Base-by-base conservation (phyloP, 805 yeast species). In the Ogataea haglerorum region DNA sequence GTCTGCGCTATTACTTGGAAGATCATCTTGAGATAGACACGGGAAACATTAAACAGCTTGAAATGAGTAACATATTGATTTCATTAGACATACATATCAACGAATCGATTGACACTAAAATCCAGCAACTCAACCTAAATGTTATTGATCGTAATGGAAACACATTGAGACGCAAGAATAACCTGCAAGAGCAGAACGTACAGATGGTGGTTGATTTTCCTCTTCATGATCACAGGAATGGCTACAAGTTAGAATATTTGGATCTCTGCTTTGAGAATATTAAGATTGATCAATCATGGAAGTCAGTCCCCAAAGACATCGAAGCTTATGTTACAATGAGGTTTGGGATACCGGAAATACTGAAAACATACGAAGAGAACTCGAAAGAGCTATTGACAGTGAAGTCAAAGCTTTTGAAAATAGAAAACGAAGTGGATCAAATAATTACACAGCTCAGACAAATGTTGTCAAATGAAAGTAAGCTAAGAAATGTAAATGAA, bases 191-290 rank as follows among this genome's bases (percentile, higher is more conserved):
- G n/a, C 23, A 26, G 2, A 34, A 31, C 3, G 12, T 49, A 1
- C 53, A 52, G 23, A 25, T 60, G 38, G 55, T 52, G 3, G 38
- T 58, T 5, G 54, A 56, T 35, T 51, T 49, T 25, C 60, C 61
- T 4, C 25, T 54, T 6, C 30, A 22, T 18, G 39, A 45, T n/a
- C 38, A 43, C 31, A 34, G 35, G 23, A 45, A 48, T 7, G 48
- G 43, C 17, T 49, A 43, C 33, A 33, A 33, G 2, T 19, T 42
- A 2, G 56, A 57, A 23, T 54, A 53, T 35, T 30, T 60, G 14
- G 63, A 58, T 41, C 30, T 62, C 16, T 62, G 67, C 38, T 61
- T 61, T 38, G 67, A 62, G 34, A 62, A 56, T 31, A 33, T 49
- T 13, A 53, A 52, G 38, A 30, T 50, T 24, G 61, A 62, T 41